A percentile compares a stretch with the other conserved stretches of the same genome.
Evolutionary conservation across 805 yeast genomes (phyloP).

Genomic region (Candida vaughaniae): DNA sequence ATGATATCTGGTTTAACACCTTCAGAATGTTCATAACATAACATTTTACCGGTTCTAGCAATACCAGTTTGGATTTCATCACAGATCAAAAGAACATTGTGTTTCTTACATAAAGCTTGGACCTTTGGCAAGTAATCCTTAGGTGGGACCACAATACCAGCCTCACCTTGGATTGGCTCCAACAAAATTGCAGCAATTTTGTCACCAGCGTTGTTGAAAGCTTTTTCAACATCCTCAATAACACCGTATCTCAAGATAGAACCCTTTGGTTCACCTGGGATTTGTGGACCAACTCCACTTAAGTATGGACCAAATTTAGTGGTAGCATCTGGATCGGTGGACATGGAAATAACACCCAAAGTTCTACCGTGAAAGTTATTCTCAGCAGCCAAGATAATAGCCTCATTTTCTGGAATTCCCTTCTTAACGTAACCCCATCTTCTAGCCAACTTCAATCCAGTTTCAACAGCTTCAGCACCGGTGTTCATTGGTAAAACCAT

Average conservation of each 20-base stretch:
- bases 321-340: conserved; percentile 93
- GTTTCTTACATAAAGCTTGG: conserved; percentile 68
- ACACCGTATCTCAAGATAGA: conserved; percentile 74
- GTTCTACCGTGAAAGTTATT: conserved; percentile 97
- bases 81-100: conserved; percentile 87
- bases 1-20: conserved; percentile 86
- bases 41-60: conserved; percentile 93
- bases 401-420: conserved; percentile 79
- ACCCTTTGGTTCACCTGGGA: conserved; percentile 69
- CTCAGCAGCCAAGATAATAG: conserved; percentile 81
- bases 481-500: conserved; percentile 97
- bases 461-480: conserved; percentile 98
- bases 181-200: conserved; percentile 86
- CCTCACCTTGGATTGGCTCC: conserved; percentile 98
- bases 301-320: conserved; percentile 88
- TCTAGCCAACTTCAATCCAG: conserved; percentile 90
- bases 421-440: conserved; percentile 94
- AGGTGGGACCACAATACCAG: conserved; percentile 96
- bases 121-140: conserved; percentile 73
- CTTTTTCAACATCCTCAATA: conserved; percentile 82
- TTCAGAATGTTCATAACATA: conserved; percentile 82
- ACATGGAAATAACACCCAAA: conserved; percentile 91
- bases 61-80: conserved; percentile 98
- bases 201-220: conserved; percentile 80
- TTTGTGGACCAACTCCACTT: conserved; percentile 76